A percentile compares a stretch with the other conserved stretches of the same genome.
Conservation (phyloP, 768 basidiomycete genomes). For the Lactarius vividus region DNA sequence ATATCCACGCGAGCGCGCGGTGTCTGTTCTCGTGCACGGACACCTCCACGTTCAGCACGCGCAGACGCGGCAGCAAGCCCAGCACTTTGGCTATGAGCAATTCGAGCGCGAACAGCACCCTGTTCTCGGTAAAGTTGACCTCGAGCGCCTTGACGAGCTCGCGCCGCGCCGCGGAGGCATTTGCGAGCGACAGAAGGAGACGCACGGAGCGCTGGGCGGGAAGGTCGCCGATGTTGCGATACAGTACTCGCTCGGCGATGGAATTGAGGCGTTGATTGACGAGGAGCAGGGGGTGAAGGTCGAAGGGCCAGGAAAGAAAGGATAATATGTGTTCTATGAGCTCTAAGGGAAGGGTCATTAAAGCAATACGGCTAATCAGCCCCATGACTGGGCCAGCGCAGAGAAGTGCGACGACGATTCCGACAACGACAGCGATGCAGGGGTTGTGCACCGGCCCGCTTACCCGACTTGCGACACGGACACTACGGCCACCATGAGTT, state of each 20-base stretch:
- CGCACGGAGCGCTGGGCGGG: conserved; percentile 34
- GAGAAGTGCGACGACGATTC: background rate
- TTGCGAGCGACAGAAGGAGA: conserved; percentile 43
- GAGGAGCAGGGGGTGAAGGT: conserved; percentile 32
- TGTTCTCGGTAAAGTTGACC: conserved; percentile 41
- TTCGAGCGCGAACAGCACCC: conserved; percentile 49
- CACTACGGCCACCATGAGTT: too few relatives aligned
- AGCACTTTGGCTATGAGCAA: conserved; percentile 48
- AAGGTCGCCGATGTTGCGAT: conserved; percentile 39
- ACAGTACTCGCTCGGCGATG: conserved; percentile 36
- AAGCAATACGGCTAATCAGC: background rate
- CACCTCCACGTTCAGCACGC: conserved; percentile 50
- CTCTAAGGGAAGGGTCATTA: conserved; percentile 37
- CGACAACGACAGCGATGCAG: background rate
- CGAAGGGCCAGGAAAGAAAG: conserved; percentile 29
- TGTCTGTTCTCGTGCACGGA: conserved; percentile 10
- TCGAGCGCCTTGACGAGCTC: conserved; percentile 45
- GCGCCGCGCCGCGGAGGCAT: conserved; percentile 37
- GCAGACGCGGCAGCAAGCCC: conserved; percentile 39
- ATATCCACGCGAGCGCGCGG: conserved; percentile 44
- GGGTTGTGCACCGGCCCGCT: background rate
- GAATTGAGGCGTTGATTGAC: conserved; percentile 33
- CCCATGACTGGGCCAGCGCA: background rate
- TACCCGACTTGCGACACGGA: background rate
- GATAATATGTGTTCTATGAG: conserved; percentile 37